These are phyloP conservation scores for Stropharia rugosoannulata DNA, from an alignment of 768 basidiomycete species.

Conservation along the genomic window DNA sequence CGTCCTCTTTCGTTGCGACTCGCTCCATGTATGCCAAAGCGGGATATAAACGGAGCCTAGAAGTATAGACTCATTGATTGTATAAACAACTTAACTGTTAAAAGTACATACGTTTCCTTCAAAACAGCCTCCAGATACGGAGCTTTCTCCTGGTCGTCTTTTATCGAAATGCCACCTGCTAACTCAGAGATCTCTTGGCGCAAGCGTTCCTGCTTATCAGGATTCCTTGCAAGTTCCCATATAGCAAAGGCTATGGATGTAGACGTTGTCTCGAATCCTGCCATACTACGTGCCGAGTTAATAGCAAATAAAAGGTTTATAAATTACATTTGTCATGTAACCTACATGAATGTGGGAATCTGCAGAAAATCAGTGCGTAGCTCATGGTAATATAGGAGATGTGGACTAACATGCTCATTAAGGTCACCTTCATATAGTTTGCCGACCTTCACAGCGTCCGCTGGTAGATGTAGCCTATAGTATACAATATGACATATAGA, in stretches of 20 bases:
- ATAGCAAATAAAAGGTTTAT: neutral
- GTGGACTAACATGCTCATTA: neutral
- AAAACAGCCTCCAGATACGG: slow-evolving; percentile 2
- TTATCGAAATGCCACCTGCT: neutral
- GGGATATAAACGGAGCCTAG: neutral
- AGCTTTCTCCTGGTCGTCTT: neutral
- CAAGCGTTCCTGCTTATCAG: neutral
- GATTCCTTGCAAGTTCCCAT: slow-evolving; percentile 6
- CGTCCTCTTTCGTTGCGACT: neutral
- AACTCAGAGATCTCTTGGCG: neutral
- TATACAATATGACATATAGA: too few species aligned
- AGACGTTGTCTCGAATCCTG: slow-evolving; percentile 2
- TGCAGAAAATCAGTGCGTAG: neutral
- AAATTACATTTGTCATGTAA: too few species aligned
- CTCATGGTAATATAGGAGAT: neutral
- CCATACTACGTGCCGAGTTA: neutral
- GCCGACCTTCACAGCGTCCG: neutral
- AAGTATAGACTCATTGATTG: neutral
- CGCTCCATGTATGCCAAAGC: slow-evolving; percentile 7
- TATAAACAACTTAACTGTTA: neutral
- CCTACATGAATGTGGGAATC: slow-evolving; percentile 4
- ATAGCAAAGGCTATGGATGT: neutral
- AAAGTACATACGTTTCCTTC: neutral
- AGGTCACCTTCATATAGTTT: neutral
- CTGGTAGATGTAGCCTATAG: neutral